These are phyloP conservation scores for Coprinopsis sp. DNA, from an alignment of 768 basidiomycete species.

Conservation along the genomic window DNA sequence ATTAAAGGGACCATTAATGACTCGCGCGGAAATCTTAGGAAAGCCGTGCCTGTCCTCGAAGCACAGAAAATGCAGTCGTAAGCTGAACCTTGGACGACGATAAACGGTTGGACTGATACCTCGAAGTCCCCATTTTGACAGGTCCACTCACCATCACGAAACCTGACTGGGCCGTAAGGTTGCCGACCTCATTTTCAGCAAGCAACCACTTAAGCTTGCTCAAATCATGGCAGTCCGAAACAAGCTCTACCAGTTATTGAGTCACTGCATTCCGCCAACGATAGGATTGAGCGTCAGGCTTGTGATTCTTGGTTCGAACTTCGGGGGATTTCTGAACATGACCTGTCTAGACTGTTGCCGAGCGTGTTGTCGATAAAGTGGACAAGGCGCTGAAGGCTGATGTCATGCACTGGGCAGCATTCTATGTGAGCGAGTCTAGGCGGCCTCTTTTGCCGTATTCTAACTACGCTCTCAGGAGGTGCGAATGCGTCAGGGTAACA, in stretches of 20 bases:
- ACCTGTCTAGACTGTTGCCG: slow-evolving; percentile 74
- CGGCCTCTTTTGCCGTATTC: slow-evolving; percentile 3
- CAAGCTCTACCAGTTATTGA: slow-evolving; percentile 92
- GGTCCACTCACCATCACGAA: slow-evolving; percentile 82
- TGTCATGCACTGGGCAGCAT: slow-evolving; percentile 96
- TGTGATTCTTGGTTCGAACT: neutral
- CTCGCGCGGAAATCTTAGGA: too few species aligned
- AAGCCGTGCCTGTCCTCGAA: too few species aligned
- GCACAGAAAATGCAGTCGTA: too few species aligned
- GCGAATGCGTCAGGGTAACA: slow-evolving; percentile 85
- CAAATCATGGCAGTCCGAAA: slow-evolving; percentile 87
- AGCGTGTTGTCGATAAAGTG: slow-evolving; percentile 78
- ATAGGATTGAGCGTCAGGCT: slow-evolving; percentile 78
- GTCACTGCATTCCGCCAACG: slow-evolving; percentile 95
- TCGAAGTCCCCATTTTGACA: slow-evolving; percentile 74
- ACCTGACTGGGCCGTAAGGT: slow-evolving; percentile 97
- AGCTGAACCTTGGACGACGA: too few species aligned
- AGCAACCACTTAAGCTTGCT: slow-evolving; percentile 86
- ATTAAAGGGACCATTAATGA: too few species aligned
- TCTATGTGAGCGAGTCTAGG: slow-evolving; percentile 60
- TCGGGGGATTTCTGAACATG: neutral
- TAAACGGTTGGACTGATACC: too few species aligned
- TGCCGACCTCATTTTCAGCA: slow-evolving; percentile 82
- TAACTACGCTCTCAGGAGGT: slow-evolving; percentile 74
- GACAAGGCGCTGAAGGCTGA: slow-evolving; percentile 90